Conservation (phyloP, 805 yeast genomes). For the Diddensiella santjacobensis region DNA sequence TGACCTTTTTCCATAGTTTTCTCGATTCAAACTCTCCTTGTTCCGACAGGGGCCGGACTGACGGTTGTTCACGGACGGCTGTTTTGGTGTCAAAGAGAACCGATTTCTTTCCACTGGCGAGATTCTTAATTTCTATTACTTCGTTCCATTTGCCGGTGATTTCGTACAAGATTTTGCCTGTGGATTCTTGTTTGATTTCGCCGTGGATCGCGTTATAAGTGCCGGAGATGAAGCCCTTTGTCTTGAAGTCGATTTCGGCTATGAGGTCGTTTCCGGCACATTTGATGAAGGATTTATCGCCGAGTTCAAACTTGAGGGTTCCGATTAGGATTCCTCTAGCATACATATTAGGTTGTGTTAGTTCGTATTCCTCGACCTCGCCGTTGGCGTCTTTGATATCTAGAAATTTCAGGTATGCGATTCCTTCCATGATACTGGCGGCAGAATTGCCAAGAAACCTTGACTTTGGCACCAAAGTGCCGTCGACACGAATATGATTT, state of each 20-base stretch:
- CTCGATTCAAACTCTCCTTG: conserved; percentile 83
- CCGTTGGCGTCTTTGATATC: conserved; percentile 48
- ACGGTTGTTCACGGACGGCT: conserved; percentile 55
- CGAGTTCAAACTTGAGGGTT: conserved; percentile 81
- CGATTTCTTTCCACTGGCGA: conserved; percentile 44
- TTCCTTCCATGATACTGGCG: conserved; percentile 96
- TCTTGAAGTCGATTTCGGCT: conserved; percentile 88
- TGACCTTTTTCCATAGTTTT: conserved; percentile 76
- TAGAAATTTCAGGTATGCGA: conserved; percentile 64
- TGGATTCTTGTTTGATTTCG: conserved; percentile 46
- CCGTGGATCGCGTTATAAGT: conserved; percentile 89
- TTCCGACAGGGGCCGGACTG: conserved; percentile 70
- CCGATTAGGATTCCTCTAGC: conserved; percentile 93
- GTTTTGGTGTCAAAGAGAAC: conserved; percentile 59
- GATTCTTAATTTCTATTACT: conserved; percentile 61
- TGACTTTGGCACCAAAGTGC: conserved; percentile 81
- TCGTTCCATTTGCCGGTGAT: conserved; percentile 94
- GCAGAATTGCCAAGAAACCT: conserved; percentile 91
- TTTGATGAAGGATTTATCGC: conserved; percentile 81
- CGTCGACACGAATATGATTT: conserved; percentile 79
- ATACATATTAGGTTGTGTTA: conserved; percentile 95
- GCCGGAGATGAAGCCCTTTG: conserved; percentile 91
- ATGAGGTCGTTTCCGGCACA: conserved; percentile 55
- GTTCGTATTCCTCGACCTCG: conserved; percentile 63
- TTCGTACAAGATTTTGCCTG: conserved; percentile 56